Percentiles rank a stretch among this genome's conserved stretches.
These are phyloP conservation scores for Rhodofomes roseus DNA, from an alignment of 1,284 basidiomycete genomes.

Conservation along the genomic window DNA sequence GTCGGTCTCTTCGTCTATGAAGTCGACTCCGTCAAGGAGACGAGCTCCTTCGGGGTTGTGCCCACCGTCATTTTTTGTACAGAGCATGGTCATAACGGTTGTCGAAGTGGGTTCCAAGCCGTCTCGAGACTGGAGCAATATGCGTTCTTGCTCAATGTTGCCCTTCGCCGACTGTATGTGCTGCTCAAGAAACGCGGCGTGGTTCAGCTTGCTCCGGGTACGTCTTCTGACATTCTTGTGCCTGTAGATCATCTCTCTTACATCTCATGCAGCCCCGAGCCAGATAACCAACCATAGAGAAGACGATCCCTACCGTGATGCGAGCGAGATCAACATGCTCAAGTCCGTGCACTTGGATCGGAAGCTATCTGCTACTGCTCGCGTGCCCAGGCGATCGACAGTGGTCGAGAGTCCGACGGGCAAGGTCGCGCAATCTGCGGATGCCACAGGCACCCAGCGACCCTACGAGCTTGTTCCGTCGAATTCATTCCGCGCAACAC, in stretches of 20 bases:
- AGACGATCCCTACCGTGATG: conserved; percentile 78
- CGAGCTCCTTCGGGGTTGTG: conserved; percentile 63
- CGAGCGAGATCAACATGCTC: conserved; percentile 90
- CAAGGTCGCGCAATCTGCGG: conserved; percentile 71
- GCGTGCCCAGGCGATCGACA: conserved; percentile 90
- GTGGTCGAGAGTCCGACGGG: conserved; percentile 96
- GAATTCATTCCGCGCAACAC: conserved; percentile 13
- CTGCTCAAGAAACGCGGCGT: conserved; percentile 91
- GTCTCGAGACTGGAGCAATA: conserved; percentile 97
- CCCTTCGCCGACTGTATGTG: conserved; percentile 87
- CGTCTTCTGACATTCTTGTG: conserved; percentile 22
- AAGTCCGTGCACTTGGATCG: conserved; percentile 92
- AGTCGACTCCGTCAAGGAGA: conserved; percentile 58
- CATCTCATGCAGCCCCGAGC: conserved; percentile 24
- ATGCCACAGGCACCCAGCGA: conserved; percentile 25
- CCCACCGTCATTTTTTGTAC: conserved; percentile 74
- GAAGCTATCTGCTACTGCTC: conserved; percentile 90
- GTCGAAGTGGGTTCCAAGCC: conserved; percentile 79
- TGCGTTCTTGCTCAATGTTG: conserved; percentile 95
- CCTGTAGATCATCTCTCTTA: background rate
- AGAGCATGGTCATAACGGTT: conserved; percentile 67
- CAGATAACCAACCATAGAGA: conserved; percentile 31
- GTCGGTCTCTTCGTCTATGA: conserved; percentile 77
- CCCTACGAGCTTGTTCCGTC: conserved; percentile 22
- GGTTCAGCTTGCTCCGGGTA: conserved; percentile 76